These are phyloP conservation scores for Anthoceros angustus DNA, from an alignment of 225 moss, liverwort and hornwort genomes.

Conservation along the genomic window DNA sequence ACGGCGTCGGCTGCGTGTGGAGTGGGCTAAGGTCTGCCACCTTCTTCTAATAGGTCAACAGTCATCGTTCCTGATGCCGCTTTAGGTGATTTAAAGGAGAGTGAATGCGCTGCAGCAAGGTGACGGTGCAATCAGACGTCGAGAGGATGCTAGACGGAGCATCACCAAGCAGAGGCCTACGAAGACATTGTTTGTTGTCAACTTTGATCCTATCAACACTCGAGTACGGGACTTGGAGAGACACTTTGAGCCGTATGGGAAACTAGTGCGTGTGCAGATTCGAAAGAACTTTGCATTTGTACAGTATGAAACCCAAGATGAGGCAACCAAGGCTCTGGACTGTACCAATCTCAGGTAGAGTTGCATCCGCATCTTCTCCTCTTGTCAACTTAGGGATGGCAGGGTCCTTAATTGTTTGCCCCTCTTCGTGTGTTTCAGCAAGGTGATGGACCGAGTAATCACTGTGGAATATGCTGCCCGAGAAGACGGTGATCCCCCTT, in stretches of 20 bases:
- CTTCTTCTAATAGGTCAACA: neutral
- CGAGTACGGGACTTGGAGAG: conserved; percentile 87
- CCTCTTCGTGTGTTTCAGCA: conserved; percentile 23
- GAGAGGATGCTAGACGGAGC: conserved; percentile 94
- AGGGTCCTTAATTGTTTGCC: neutral
- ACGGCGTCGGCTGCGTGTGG: conserved; percentile 86
- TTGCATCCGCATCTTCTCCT: neutral
- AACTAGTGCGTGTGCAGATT: conserved; percentile 87
- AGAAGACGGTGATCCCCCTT: conserved; percentile 73
- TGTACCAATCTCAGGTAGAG: conserved; percentile 86
- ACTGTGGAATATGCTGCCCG: conserved; percentile 99
- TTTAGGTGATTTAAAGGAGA: neutral
- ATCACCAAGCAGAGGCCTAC: conserved; percentile 89
- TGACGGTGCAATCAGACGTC: conserved; percentile 90
- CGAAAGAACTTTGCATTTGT: conserved; percentile 98
- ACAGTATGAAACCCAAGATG: conserved; percentile 92
- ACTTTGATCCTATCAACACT: conserved; percentile 94
- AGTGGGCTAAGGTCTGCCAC: conserved; percentile 78
- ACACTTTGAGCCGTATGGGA: conserved; percentile 95
- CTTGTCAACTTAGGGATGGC: conserved; percentile 6
- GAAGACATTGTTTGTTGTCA: conserved; percentile 93
- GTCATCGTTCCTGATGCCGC: neutral
- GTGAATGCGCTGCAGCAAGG: conserved; percentile 51
- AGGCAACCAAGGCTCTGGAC: conserved; percentile 95
- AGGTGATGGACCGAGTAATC: conserved; percentile 96